Evolutionary conservation across 106 monocot species (phyloP).

Genomic region (Dioscorea dumetorum): DNA sequence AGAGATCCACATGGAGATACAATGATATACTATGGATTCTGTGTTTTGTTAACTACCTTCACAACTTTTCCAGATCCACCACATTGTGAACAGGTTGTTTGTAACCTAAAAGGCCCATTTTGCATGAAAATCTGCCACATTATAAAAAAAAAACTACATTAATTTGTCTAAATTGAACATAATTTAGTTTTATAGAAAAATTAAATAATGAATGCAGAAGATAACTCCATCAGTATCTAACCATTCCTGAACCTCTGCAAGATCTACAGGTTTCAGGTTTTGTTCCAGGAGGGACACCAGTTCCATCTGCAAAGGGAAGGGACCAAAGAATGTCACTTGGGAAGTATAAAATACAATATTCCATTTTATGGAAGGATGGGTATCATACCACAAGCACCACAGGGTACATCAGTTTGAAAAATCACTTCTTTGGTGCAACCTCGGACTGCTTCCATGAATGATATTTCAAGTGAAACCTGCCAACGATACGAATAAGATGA

Average conservation of each 20-base stretch:
- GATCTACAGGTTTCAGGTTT: slow-evolving; percentile 79
- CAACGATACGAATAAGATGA: not conserved
- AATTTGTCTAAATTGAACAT: too few relatives aligned
- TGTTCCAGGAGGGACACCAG: slow-evolving; percentile 90
- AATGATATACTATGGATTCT: too few relatives aligned
- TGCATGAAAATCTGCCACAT: slow-evolving; percentile 61
- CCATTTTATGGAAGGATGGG: not conserved
- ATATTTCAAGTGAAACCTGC: slow-evolving; percentile 64
- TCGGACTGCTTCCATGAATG: slow-evolving; percentile 83
- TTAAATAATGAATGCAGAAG: too few relatives aligned
- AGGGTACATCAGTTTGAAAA: slow-evolving; percentile 50
- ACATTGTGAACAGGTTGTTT: slow-evolving; percentile 65
- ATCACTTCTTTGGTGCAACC: slow-evolving; percentile 57
- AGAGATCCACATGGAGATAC: too few relatives aligned
- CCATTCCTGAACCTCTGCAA: slow-evolving; percentile 89
- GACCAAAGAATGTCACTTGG: not conserved
- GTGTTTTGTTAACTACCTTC: slow-evolving; percentile 32
- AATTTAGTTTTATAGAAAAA: too few relatives aligned
- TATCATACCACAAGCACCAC: slow-evolving; percentile 79
- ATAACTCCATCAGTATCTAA: slow-evolving; percentile 17
- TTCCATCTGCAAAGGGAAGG: slow-evolving; percentile 48
- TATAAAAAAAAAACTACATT: too few relatives aligned
- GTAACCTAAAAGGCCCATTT: slow-evolving; percentile 74
- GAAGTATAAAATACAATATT: not conserved
- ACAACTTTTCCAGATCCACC: slow-evolving; percentile 74